phyloP scores from a whole-genome alignment of 306 rosid genomes.

The Cicer judaicum region DNA sequence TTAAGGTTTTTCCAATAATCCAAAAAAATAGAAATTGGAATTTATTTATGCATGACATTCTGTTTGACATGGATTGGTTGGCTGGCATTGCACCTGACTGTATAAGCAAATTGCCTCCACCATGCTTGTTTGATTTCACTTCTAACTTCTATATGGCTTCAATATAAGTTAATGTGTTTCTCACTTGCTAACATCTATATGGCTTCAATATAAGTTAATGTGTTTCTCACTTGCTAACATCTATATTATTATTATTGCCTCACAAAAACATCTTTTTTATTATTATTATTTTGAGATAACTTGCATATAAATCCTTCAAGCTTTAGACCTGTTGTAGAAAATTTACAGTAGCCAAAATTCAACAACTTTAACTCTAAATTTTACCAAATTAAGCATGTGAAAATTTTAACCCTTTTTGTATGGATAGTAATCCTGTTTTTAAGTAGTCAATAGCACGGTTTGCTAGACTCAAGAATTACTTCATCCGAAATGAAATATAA shows the following conservation, averaged over 20 bases:
- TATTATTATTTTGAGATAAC: not conserved
- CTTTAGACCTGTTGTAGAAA: not conserved
- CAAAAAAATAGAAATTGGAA: conserved; percentile 27
- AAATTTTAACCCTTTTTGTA: not conserved
- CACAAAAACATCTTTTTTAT: not conserved
- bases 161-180: not conserved
- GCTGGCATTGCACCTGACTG: conserved; percentile 53
- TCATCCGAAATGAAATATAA: too few species aligned
- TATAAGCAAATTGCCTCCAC: conserved; percentile 47
- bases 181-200: conserved; percentile 9
- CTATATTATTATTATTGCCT: not conserved
- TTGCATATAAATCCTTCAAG: conserved; percentile 11
- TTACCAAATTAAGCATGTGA: conserved; percentile 10
- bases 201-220: too few species aligned
- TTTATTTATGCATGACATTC: conserved; percentile 36
- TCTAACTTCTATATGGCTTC: conserved; percentile 40
- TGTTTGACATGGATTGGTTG: conserved; percentile 47
- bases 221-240: conserved; percentile 1
- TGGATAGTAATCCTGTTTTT: not conserved
- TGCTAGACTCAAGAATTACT: not conserved
- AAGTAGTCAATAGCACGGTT: not conserved
- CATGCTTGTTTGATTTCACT: conserved; percentile 44
- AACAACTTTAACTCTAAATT: not conserved
- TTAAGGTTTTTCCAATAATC: conserved; percentile 48
- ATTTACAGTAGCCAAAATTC: not conserved